These are phyloP conservation scores for Pleomassaria siparia DNA, from an alignment of 2,329 filamentous ascomycete species.

Conservation along the genomic window DNA sequence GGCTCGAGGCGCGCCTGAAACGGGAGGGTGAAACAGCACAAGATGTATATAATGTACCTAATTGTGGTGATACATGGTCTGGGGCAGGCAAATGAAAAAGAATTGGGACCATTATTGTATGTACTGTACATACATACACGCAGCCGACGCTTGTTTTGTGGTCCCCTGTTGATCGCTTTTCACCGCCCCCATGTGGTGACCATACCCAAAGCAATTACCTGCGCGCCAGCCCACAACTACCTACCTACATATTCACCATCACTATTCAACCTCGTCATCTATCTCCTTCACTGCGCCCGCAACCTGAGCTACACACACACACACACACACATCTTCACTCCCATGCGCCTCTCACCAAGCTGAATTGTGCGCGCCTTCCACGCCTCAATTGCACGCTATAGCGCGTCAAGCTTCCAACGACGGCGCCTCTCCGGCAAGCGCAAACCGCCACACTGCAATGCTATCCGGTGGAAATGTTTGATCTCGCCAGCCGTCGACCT, in stretches of 20 bases:
- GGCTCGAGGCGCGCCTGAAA: background rate
- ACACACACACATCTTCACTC: background rate
- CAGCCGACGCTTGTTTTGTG: background rate
- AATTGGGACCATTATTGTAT: too few species aligned
- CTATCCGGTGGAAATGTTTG: slow-evolving; percentile 16
- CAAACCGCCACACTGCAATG: slow-evolving; percentile 15
- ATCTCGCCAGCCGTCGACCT: slow-evolving; percentile 5
- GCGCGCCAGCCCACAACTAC: too few species aligned
- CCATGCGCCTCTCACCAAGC: background rate
- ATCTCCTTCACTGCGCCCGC: background rate
- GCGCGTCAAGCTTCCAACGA: slow-evolving; percentile 3
- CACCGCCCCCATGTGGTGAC: background rate
- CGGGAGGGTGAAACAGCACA: slow-evolving; percentile 3
- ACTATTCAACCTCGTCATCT: background rate
- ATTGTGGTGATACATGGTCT: slow-evolving; percentile 18
- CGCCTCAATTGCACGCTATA: slow-evolving; percentile 5
- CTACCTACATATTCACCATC: too few species aligned
- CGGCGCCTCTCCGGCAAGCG: slow-evolving; percentile 13
- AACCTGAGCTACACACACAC: background rate
- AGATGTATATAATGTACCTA: too few species aligned
- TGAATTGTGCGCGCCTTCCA: slow-evolving; percentile 1
- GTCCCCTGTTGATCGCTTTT: slow-evolving; percentile 14
- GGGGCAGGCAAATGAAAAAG: slow-evolving; percentile 2
- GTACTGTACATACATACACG: too few species aligned
- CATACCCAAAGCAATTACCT: background rate